These are phyloP conservation scores for Pythium myriotylum DNA, from an alignment of 352 stramenopile genomes.

Conservation along the genomic window DNA sequence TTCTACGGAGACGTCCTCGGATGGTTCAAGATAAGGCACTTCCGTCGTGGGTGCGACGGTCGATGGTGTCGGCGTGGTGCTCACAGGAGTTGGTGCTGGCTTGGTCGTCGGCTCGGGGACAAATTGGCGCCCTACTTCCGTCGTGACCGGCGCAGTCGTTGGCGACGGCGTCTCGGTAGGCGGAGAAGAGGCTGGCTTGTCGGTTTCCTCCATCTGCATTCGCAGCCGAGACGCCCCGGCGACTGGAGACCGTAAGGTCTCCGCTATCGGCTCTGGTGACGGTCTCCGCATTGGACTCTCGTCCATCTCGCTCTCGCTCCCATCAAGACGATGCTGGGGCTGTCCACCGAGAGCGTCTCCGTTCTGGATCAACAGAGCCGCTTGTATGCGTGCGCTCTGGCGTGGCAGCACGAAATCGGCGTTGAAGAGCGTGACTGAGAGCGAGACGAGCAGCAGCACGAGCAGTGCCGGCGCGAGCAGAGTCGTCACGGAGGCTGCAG, in stretches of 20 bases:
- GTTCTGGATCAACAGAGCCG: background rate
- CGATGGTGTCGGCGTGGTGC: background rate
- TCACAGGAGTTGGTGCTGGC: background rate
- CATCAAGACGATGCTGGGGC: background rate
- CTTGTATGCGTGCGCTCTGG: background rate
- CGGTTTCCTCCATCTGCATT: background rate
- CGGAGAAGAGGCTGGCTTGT: background rate
- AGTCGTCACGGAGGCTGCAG: background rate
- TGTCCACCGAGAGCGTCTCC: background rate
- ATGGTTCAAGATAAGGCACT: background rate
- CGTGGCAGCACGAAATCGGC: background rate
- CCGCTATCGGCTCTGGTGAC: no score
- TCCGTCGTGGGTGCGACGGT: background rate
- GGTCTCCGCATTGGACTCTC: background rate
- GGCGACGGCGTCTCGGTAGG: background rate
- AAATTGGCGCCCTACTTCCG: background rate
- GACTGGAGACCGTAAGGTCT: no score
- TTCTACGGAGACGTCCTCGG: background rate
- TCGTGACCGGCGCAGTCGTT: background rate
- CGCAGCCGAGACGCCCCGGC: background rate
- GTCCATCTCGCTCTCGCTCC: background rate
- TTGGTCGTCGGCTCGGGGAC: background rate
- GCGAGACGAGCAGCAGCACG: slow-evolving; percentile 9
- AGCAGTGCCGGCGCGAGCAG: slow-evolving; percentile 11
- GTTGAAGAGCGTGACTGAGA: slow-evolving; percentile 11